phyloP scores from a whole-genome alignment of 768 basidiomycete genomes.

The Fomitopsis pulvina region DNA sequence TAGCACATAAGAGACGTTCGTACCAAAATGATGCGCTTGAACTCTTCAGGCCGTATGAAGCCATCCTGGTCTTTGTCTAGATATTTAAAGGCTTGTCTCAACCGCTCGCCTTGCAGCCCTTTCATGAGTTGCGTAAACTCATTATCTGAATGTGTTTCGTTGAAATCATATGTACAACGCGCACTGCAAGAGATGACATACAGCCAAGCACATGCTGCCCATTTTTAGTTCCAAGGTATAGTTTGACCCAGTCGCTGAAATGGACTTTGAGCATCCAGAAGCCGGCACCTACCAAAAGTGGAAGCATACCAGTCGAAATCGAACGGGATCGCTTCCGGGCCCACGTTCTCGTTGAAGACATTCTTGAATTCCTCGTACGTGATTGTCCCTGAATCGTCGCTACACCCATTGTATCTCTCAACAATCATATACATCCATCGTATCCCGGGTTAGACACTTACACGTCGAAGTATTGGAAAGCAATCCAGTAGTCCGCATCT shows the following conservation, averaged over 20 bases:
- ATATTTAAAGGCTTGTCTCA: slow-evolving; percentile 93
- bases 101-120: slow-evolving; percentile 93
- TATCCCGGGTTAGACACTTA: slow-evolving; percentile 34
- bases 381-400: slow-evolving; percentile 89
- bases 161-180: neutral
- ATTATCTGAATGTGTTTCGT: slow-evolving; percentile 47
- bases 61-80: slow-evolving; percentile 89
- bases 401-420: slow-evolving; percentile 22
- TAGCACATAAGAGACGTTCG: slow-evolving; percentile 18
- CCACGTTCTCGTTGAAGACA: slow-evolving; percentile 78
- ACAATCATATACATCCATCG: neutral
- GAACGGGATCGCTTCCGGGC: slow-evolving; percentile 81
- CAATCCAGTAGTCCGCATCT: slow-evolving; percentile 96
- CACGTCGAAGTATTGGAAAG: slow-evolving; percentile 95
- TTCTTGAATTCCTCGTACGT: slow-evolving; percentile 93
- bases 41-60: slow-evolving; percentile 89
- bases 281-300: neutral
- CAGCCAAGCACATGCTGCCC: slow-evolving; percentile 90
- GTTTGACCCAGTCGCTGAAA: slow-evolving; percentile 88
- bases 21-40: slow-evolving; percentile 92
- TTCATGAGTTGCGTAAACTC: slow-evolving; percentile 99
- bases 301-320: slow-evolving; percentile 80
- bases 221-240: slow-evolving; percentile 92
- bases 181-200: slow-evolving; percentile 32
- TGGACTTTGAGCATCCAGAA: neutral